Evolutionary conservation across 148 eudicot genomes (phyloP), one percentile per base, ranked within the genome.

Genomic region (Silene latifolia): DNA sequence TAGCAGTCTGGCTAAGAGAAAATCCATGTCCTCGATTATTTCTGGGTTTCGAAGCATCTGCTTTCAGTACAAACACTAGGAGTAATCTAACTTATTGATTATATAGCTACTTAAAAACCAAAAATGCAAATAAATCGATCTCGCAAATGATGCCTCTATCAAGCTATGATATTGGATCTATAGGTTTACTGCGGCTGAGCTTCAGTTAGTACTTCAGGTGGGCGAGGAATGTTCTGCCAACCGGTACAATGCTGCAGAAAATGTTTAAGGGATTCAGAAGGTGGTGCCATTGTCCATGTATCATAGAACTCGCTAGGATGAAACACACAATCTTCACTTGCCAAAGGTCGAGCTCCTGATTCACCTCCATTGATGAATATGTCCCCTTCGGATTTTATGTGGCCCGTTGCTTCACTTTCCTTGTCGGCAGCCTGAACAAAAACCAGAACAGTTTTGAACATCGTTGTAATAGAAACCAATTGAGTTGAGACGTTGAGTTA

Each of bases 241-340:
- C 97, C 98, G 0, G 91, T 76, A 74, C 86, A 87, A 64, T 85
- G 90, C 74, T 85, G 85, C 24, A 92, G 88, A 80, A 81, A 72
- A 27, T 88, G 84, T 64, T 90, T 87, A n/a, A 91, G 86, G 24
- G 85, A 86, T 54, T 94, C 89, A 3, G 85, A 77, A 32, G 98
- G 90, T 4, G 92, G 83, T 79, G 85, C 90, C 64, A 88, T 85
- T 0, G 96, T 92, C 92, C 97, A 92, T 12, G 75, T 72, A 3
- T 75, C n/a, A 73, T 92, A 92, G 78, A 79, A 84, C 73, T 86
- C 88, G 5, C 89, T 86, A 0, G 89, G 90, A 81, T 89, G 89
- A 73, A 85, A 87, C 68, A 88, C 74, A 63, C 80, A 27, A 14
- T 83, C 81, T 74, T 87, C 87, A 59, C 63, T 71, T 8, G 66